phyloP scores from a whole-genome alignment of 495 filamentous ascomycete species.

The Neurospora sp. region DNA sequence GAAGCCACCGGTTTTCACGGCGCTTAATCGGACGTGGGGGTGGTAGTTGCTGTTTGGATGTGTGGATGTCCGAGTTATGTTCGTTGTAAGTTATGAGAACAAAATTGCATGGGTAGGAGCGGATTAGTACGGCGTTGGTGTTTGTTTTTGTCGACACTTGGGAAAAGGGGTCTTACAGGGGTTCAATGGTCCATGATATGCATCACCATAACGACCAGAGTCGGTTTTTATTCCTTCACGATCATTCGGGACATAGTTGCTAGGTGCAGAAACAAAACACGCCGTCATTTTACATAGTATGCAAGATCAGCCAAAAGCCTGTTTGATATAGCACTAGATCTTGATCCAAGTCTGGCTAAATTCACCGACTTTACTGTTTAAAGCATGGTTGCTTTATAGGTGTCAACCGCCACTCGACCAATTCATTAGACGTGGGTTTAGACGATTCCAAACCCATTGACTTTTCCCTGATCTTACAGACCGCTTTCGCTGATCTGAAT shows the following conservation, averaged over 20 bases:
- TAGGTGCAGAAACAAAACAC: background rate
- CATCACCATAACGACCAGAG: background rate
- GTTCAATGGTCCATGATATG: background rate
- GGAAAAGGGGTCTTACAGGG: background rate
- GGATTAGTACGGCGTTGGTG: background rate
- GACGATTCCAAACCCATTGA: background rate
- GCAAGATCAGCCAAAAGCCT: background rate
- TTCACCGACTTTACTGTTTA: background rate
- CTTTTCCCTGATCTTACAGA: background rate
- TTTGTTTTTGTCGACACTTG: background rate
- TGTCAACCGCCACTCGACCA: background rate
- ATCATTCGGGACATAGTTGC: background rate
- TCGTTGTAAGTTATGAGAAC: background rate
- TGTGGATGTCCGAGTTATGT: background rate
- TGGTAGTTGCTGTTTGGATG: constrained; percentile 48
- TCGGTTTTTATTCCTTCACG: background rate
- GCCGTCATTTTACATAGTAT: no score
- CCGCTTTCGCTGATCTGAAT: background rate
- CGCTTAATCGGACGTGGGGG: constrained; percentile 84
- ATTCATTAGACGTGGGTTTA: background rate
- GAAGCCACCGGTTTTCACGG: constrained; percentile 94
- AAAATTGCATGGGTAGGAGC: background rate
- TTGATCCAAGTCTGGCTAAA: background rate
- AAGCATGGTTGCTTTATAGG: background rate
- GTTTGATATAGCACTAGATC: background rate